A percentile compares a stretch with the other conserved stretches of the same genome.
phyloP scores from a whole-genome alignment of 352 stramenopile genomes.

The Globisporangium paroecandrum region DNA sequence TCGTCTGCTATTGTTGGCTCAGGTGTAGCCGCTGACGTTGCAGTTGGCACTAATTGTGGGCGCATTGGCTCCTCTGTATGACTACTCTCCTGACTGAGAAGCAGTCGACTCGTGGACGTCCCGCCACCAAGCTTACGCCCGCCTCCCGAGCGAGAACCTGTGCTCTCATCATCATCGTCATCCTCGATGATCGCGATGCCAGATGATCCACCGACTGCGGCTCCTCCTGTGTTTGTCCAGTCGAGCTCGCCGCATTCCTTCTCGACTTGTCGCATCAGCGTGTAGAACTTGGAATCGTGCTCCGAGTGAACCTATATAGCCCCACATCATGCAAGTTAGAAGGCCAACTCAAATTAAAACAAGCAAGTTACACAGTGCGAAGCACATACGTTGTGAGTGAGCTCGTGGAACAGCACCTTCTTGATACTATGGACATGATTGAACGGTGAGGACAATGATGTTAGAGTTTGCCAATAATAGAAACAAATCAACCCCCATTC shows the following conservation, averaged over 20 bases:
- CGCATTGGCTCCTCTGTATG: not conserved
- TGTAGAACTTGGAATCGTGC: slow-evolving; percentile 78
- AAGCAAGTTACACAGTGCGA: not conserved
- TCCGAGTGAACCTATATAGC: slow-evolving; percentile 56
- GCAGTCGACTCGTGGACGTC: slow-evolving; percentile 29
- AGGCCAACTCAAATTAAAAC: not conserved
- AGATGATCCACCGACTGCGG: slow-evolving; percentile 31
- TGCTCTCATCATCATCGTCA: slow-evolving; percentile 7
- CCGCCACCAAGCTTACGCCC: slow-evolving; percentile 38
- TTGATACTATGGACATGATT: slow-evolving; percentile 60
- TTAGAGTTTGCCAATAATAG: slow-evolving; percentile 1
- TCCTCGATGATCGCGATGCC: slow-evolving; percentile 16
- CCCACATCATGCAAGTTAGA: not conserved
- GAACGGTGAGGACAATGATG: not conserved
- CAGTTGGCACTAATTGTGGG: too few species aligned
- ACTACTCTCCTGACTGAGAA: slow-evolving; percentile 1
- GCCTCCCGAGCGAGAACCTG: not conserved
- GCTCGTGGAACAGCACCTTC: slow-evolving; percentile 94
- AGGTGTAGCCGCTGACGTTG: not conserved
- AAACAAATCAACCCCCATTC: too few species aligned
- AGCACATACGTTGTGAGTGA: slow-evolving; percentile 89
- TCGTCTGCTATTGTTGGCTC: not conserved
- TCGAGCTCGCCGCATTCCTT: slow-evolving; percentile 68
- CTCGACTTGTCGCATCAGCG: slow-evolving; percentile 78
- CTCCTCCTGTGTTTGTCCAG: slow-evolving; percentile 50